Evolutionary conservation across 805 yeast genomes (phyloP).

Genomic region (Kodamaea neixiangensis): DNA sequence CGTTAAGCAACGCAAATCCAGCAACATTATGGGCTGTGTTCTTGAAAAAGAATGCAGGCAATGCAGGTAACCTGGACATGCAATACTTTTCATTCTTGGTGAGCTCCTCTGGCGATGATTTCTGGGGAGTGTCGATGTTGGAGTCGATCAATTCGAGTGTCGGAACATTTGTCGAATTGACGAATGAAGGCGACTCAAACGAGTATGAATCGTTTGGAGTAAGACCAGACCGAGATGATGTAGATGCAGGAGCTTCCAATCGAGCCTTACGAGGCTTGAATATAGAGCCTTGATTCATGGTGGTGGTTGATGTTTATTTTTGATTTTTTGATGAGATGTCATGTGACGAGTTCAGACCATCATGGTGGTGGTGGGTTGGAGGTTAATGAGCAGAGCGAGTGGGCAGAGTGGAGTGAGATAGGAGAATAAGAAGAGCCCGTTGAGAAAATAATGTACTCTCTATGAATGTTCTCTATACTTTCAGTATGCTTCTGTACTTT

Average conservation of each 20-base stretch:
- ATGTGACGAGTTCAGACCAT: not conserved
- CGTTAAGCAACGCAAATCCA: slow-evolving; percentile 27
- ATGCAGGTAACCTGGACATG: slow-evolving; percentile 56
- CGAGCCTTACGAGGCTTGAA: not conserved
- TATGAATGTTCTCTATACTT: too few relatives aligned
- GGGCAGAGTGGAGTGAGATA: too few relatives aligned
- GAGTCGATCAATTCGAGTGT: not conserved
- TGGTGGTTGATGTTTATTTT: not conserved
- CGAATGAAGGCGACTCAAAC: not conserved
- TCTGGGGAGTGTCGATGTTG: slow-evolving; percentile 1
- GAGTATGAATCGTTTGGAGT: not conserved
- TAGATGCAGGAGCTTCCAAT: not conserved
- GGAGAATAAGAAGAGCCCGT: too few relatives aligned
- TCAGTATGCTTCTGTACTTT: too few relatives aligned
- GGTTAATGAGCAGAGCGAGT: not conserved
- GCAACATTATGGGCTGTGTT: slow-evolving; percentile 10
- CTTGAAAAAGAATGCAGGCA: slow-evolving; percentile 45
- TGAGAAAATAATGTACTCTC: too few relatives aligned
- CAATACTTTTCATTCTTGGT: slow-evolving; percentile 60
- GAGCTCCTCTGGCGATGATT: slow-evolving; percentile 40
- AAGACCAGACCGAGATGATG: not conserved
- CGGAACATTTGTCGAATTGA: not conserved
- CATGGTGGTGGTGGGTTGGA: not conserved
- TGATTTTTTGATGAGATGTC: not conserved
- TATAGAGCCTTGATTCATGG: slow-evolving; percentile 2